Evolutionary conservation across 441 rosid genomes (phyloP), one percentile per base, ranked within the genome.

Genomic region (Macaranga tanarius): DNA sequence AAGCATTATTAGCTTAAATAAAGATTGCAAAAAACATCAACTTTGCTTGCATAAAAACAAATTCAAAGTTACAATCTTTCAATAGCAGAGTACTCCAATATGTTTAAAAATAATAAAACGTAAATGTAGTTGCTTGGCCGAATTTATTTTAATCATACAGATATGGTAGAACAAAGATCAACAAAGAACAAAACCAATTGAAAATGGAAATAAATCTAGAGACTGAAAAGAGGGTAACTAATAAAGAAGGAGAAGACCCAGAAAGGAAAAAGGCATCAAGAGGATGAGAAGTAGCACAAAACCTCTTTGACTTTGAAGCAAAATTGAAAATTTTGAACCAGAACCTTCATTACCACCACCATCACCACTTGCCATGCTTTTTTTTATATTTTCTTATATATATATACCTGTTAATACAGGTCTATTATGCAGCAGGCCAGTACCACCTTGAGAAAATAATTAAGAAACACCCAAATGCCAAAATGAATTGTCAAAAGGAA

Each of bases 281-380:
- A 63, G 83, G 77, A 28, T 79, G 79, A 67, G 83, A 62, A 73
- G 84, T 50, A 70, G 80, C 70, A 69, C 71, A 62, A 61, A 70
- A 77, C 55, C 71, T 78, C 75, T 75, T 72, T 73, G 87, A 59
- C 26, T 76, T 73, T 79, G 90, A 64, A 85, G 79, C 75, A 86
- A 70, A 76, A 75, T 73, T 71, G 85, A 78, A 64, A 84, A 62
- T 76, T 70, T 76, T 22, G 81, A 78, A 81, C 72, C 76, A 65
- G 73, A 69, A 73, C 64, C 61, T 59, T 56, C 73, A 55, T 62
- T 45, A 73, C 76, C 67, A 69, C 69, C 70, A 50, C n/a, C n/a
- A n/a, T n/a, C n/a, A n/a, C 70, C 78, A 62, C 80, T 81, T 63
- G 85, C 92, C 89, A 84, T 88, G 70, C 62, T 72, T 72, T n/a